Percentiles rank a stretch among this genome's conserved stretches.
These are phyloP conservation scores for Galerina sulciceps DNA, from an alignment of 768 basidiomycete species.

Conservation along the genomic window DNA sequence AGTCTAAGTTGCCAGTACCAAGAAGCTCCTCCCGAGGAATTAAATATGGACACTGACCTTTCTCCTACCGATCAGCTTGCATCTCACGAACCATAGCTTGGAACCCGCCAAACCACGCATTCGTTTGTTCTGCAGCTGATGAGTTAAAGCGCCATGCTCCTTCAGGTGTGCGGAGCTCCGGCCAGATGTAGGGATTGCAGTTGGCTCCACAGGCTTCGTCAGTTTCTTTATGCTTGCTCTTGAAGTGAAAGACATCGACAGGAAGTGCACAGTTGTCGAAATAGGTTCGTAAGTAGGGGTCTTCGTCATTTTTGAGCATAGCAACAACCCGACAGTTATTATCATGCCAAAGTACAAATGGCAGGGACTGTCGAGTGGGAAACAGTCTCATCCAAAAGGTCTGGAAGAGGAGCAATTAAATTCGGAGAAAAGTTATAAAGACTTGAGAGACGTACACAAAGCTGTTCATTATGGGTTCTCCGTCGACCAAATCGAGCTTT, in stretches of 20 bases:
- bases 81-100: too few relatives aligned
- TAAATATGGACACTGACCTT: not conserved
- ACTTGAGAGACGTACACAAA: constrained; percentile 26
- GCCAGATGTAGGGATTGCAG: constrained; percentile 38
- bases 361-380: constrained; percentile 16
- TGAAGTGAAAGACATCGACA: too few relatives aligned
- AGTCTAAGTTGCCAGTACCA: too few relatives aligned
- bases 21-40: constrained; percentile 5
- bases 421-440: constrained; percentile 25
- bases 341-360: constrained; percentile 26
- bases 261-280: constrained; percentile 20
- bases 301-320: constrained; percentile 6
- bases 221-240: constrained; percentile 32
- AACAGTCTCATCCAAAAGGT: constrained; percentile 15
- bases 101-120: constrained; percentile 47
- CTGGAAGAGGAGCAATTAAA: constrained; percentile 22
- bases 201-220: constrained; percentile 27
- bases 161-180: constrained; percentile 33
- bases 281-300: constrained; percentile 7
- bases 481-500: constrained; percentile 30
- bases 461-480: constrained; percentile 34
- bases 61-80: constrained; percentile 22
- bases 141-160: constrained; percentile 45
- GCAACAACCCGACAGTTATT: constrained; percentile 23
- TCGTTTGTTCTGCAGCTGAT: constrained; percentile 42